Evolutionary conservation across 257 asterid species (phyloP), one percentile per base, ranked within the genome.

Genomic region (Verbena officinalis): DNA sequence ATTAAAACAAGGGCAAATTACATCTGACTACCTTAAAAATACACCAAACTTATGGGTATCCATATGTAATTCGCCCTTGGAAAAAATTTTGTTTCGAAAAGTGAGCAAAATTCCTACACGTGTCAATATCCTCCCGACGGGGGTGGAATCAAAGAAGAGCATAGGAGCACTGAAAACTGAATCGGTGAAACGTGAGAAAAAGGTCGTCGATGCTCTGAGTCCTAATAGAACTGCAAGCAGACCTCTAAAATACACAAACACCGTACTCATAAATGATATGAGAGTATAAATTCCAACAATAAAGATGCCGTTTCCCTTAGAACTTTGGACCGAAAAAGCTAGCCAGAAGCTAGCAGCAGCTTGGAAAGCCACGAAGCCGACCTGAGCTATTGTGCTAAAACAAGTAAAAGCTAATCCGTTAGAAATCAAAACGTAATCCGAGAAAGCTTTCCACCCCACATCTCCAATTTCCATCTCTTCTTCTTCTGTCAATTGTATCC

Each of bases 131-230:
- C 96, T 79, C 46, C 96, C 95, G 39, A 84, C 82, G 6, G 96
- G 96, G 33, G 96, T 89, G 59, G 95, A 89, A 71, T 89, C 96
- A 7, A 89, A 89, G 78, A 89, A 89, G 54, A 80, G 85, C 95
- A 89, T 89, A 0, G 96, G 92, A 52, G 96, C 95, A 33, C 66
- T 79, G 69, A 89, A 89, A 40, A 86, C 40, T 15, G 96, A 82
- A 77, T 72, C 52, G 30, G 63, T 80, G 57, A 89, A 86, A 49
- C 81, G 76, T 6, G 85, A 67, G 82, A 86, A 89, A 17, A 89
- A 89, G 13, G 81, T 75, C 55, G 74, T 13, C 3, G 96, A 89
- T 38, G 96, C 95, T 63, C 55, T 80, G 14, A 89, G 77, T 62
- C 96, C 96, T 5, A 84, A 81, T 27, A 80, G 74, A 59, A 77